phyloP scores from a whole-genome alignment of 2,329 filamentous ascomycete species.

The Ophiostoma sp. region DNA sequence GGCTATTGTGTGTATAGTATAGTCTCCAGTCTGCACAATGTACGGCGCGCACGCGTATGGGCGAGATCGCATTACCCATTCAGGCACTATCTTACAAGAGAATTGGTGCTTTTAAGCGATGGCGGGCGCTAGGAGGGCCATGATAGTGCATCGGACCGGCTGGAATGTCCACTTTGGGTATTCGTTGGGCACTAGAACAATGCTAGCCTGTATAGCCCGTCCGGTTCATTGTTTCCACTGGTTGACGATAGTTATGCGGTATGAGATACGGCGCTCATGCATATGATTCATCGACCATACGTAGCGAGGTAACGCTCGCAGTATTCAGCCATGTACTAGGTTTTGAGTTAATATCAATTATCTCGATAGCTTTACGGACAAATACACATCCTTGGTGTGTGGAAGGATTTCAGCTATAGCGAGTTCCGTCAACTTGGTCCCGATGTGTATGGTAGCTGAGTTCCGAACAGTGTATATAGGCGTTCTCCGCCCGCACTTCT shows the following conservation, averaged over 20 bases:
- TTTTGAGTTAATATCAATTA: too few relatives aligned
- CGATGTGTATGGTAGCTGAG: background rate
- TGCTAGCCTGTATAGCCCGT: background rate
- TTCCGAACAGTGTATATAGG: background rate
- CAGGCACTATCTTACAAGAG: background rate
- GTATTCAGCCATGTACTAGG: background rate
- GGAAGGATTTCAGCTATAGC: background rate
- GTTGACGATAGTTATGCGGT: background rate
- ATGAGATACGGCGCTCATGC: background rate
- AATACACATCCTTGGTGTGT: too few relatives aligned
- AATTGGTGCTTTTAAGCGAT: background rate
- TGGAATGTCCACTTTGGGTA: conserved; percentile 8
- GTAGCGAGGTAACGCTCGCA: background rate
- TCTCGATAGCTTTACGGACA: too few relatives aligned
- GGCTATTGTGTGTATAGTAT: background rate
- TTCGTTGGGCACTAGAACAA: background rate
- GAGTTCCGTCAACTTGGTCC: background rate
- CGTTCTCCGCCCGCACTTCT: background rate
- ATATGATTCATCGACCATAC: background rate
- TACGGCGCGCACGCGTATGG: background rate
- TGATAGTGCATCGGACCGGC: background rate
- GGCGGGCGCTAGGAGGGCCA: background rate
- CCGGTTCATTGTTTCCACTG: background rate
- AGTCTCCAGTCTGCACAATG: background rate
- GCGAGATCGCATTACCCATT: background rate